phyloP scores from a whole-genome alignment of 2,329 filamentous ascomycete species.

The Chaetomiaceae sp. region DNA sequence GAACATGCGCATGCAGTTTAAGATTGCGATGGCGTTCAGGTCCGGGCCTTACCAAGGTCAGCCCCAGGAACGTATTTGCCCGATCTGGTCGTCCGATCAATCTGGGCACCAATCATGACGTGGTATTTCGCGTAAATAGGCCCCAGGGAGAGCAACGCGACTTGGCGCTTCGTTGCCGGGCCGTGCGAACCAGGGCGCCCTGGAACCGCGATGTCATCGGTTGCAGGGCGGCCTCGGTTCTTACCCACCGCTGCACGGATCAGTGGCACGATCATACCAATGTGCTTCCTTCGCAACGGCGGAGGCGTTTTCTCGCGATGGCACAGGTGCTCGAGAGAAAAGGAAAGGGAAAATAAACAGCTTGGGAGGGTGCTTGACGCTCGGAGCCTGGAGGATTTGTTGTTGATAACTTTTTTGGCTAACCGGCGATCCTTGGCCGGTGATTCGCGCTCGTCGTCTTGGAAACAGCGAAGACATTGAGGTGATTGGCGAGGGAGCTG shows the following conservation, averaged over 20 bases:
- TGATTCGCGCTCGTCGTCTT: background rate
- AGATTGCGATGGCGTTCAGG: constrained; percentile 1
- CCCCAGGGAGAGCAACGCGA: background rate
- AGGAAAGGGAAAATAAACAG: no score
- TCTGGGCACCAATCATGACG: constrained; percentile 25
- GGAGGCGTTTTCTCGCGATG: no score
- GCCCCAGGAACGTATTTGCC: background rate
- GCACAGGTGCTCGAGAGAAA: no score
- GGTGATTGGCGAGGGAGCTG: constrained; percentile 1
- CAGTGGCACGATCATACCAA: background rate
- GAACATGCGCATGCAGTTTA: background rate
- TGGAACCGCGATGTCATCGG: background rate
- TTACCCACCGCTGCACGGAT: background rate
- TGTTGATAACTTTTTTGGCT: no score
- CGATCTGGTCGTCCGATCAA: constrained; percentile 20
- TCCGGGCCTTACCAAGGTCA: background rate
- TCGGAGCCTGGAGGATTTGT: no score
- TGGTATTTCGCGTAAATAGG: constrained; percentile 10
- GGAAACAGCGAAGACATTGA: background rate
- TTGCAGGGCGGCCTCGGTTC: background rate
- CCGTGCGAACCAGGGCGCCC: background rate
- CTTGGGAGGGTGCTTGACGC: no score
- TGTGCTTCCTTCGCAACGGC: no score
- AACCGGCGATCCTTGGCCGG: background rate
- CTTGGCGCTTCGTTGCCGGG: constrained; percentile 5